These are phyloP conservation scores for Phyllosticta citrichinensis DNA, from an alignment of 2,329 filamentous ascomycete genomes.

Conservation along the genomic window DNA sequence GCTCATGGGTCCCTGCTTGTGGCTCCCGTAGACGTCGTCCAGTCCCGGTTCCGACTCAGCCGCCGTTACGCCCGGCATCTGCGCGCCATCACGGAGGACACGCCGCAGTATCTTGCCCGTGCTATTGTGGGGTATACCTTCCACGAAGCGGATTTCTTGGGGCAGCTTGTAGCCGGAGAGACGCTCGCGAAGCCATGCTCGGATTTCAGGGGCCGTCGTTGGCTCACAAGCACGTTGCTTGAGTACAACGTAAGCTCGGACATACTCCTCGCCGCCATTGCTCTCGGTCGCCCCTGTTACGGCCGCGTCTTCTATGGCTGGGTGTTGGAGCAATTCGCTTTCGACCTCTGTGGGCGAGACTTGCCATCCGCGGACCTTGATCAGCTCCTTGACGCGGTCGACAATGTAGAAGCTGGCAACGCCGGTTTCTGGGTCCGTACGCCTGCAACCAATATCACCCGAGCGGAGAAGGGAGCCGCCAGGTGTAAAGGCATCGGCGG, in stretches of 20 bases:
- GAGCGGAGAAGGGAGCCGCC: constrained; percentile 13
- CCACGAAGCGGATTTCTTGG: background rate
- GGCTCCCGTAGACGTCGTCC: background rate
- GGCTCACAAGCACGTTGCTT: background rate
- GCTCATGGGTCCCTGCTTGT: background rate
- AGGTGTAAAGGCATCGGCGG: constrained; percentile 12
- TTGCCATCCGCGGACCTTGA: constrained; percentile 41
- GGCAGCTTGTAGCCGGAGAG: constrained; percentile 9
- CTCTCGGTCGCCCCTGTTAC: constrained; percentile 27
- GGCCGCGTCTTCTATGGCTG: constrained; percentile 28
- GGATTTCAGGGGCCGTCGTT: constrained; percentile 3
- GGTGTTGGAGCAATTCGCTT: constrained; percentile 34
- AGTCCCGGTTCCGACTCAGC: background rate
- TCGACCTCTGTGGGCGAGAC: constrained; percentile 42
- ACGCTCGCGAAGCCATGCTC: background rate
- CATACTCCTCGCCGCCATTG: constrained; percentile 20
- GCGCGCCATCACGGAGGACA: background rate
- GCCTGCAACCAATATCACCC: constrained; percentile 10
- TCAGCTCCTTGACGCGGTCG: constrained; percentile 34
- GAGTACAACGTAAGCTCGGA: constrained; percentile 26
- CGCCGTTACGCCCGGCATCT: background rate
- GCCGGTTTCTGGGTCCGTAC: background rate
- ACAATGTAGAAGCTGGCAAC: constrained; percentile 22
- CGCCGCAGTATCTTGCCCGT: constrained; percentile 10
- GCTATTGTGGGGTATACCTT: background rate